Base-by-base conservation (phyloP, 2,329 filamentous ascomycete genomes). In the Fusarium sp. region DNA sequence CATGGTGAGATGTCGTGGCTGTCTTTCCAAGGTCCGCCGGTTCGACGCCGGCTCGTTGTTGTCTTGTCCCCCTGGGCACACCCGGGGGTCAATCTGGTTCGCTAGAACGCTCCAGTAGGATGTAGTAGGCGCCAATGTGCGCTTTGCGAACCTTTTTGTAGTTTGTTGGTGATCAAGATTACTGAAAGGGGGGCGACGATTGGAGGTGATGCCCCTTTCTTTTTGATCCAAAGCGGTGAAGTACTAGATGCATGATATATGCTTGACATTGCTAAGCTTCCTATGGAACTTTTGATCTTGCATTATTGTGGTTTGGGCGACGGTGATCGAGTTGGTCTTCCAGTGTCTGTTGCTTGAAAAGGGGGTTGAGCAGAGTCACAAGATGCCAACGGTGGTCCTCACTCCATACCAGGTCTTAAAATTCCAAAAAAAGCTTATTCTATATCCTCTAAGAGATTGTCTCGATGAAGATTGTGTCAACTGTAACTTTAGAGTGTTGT, bases 141-240 rank as follows among this genome's bases (percentile, higher is more conserved):
- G 50, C 61, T 63, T 56, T 63, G 61, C 61, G 49, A 64, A 46
- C 61, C 59, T 64, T 57, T 63, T 55, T 37, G 34, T 37, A n/a
- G 1, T n/a, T 62, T 40, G n/a, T 18, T 28, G 4, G 25, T 55
- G 23, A 28, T 41, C 4, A 6, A 12, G 14, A 25, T 9, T 30
- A 27, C 18, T 25, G 11, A 40, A 7, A 51, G 1, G 23, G 18
- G 20, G 18, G 20, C 8, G 10, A 5, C 6, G 7, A 6, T 4
- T n/a, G 4, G 2, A 43, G 5, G 20, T 18, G 1, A 1, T 18
- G 2, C 6, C 2, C 5, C 3, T 5, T 10, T 2, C 1, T 14
- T 56, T 49, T 45, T 40, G 3, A 11, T 25, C 7, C 1, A 0
- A 0, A 20, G 2, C 5, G 2, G 45, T 16, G 14, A n/a, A 2